Conservation (phyloP, 2,329 filamentous ascomycete genomes). For the Colletotrichum sansevieriae region DNA sequence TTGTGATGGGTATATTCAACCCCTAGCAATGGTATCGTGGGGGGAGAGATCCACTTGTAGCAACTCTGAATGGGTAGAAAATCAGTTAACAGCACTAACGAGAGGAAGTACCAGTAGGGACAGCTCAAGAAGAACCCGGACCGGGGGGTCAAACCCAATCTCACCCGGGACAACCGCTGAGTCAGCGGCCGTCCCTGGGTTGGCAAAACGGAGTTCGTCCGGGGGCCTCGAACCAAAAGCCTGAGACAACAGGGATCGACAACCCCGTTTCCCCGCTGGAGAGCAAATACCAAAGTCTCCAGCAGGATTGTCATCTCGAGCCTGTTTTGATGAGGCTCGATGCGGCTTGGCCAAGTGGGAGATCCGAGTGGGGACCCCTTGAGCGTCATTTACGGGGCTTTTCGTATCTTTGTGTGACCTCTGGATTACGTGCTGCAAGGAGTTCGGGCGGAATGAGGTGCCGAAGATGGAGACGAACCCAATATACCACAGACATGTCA, state of each 20-base stretch:
- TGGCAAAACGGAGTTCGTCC: not conserved
- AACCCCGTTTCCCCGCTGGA: not conserved
- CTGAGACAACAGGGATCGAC: too few relatives aligned
- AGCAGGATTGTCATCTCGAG: not conserved
- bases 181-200: constrained; percentile 6
- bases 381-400: not conserved
- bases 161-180: constrained; percentile 25
- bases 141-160: not conserved
- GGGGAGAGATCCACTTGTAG: too few relatives aligned
- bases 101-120: too few relatives aligned
- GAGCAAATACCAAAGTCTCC: not conserved
- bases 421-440: not conserved
- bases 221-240: too few relatives aligned
- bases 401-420: not conserved
- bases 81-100: too few relatives aligned
- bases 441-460: not conserved
- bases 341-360: constrained; percentile 1
- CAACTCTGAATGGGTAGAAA: too few relatives aligned
- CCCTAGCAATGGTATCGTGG: too few relatives aligned
- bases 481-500: not conserved
- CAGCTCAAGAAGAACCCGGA: too few relatives aligned
- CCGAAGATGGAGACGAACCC: not conserved
- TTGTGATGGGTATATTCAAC: too few relatives aligned
- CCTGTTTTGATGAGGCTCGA: constrained; percentile 10
- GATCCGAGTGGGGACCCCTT: not conserved